These are phyloP conservation scores for Sordariomycetes sp. DNA, from an alignment of 2,329 filamentous ascomycete species.

Conservation along the genomic window DNA sequence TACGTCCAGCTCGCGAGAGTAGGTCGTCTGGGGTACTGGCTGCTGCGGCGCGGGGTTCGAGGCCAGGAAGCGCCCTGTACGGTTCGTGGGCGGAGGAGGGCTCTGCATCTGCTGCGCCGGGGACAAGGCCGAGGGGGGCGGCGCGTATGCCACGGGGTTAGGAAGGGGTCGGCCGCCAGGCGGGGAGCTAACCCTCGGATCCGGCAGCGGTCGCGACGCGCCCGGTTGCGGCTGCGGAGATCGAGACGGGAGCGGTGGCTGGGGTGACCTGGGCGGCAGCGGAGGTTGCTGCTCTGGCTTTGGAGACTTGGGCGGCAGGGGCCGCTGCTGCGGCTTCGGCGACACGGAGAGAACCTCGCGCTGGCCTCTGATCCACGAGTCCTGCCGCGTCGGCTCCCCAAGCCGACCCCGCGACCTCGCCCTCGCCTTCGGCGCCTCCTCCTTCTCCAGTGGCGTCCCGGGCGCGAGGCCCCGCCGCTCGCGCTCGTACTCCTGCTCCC, in stretches of 20 bases:
- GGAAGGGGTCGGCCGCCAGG: conserved; percentile 37
- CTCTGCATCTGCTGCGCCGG: not conserved
- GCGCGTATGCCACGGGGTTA: conserved; percentile 24
- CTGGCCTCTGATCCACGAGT: conserved; percentile 53
- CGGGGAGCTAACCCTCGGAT: conserved; percentile 14
- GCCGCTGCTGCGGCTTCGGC: conserved; percentile 28
- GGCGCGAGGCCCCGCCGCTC: conserved; percentile 25
- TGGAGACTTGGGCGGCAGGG: conserved; percentile 7
- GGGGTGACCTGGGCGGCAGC: not conserved
- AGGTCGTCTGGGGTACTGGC: conserved; percentile 28
- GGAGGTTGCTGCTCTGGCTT: conserved; percentile 5
- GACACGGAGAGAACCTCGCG: conserved; percentile 41
- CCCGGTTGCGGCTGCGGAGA: conserved; percentile 12
- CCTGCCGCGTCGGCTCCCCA: conserved; percentile 34
- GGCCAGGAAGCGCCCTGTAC: conserved; percentile 45
- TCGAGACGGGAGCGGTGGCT: conserved; percentile 9
- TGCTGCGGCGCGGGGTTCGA: conserved; percentile 35
- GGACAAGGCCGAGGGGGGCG: not conserved
- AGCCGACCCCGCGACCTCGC: conserved; percentile 23
- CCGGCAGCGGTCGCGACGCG: conserved; percentile 25
- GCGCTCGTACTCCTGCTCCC: conserved; percentile 50
- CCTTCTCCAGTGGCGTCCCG: conserved; percentile 16
- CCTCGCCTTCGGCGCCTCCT: conserved; percentile 9
- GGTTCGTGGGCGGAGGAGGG: conserved; percentile 15
- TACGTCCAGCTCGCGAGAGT: conserved; percentile 39